phyloP scores from a whole-genome alignment of 495 filamentous ascomycete species.

The Trichodelitschia bisporula region DNA sequence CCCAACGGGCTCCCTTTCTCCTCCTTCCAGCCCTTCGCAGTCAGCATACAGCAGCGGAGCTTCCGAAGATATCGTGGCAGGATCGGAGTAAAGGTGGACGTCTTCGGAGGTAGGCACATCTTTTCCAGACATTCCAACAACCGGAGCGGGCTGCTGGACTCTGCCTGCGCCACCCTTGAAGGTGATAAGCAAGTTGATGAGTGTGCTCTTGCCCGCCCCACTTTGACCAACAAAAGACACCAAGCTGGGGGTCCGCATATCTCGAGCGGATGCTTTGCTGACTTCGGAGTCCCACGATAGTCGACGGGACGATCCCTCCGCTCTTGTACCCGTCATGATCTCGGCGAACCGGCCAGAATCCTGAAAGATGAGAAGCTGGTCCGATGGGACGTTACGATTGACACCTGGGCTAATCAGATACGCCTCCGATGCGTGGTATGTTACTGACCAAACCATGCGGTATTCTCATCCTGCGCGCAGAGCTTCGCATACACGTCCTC shows the following conservation, averaged over 20 bases:
- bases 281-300: too few species aligned
- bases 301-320: too few species aligned
- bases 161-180: slow-evolving; percentile 3
- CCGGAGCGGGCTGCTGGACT: slow-evolving; percentile 11
- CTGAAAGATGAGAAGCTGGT: too few species aligned
- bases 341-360: slow-evolving; percentile 18
- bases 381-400: too few species aligned
- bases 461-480: too few species aligned
- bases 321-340: slow-evolving; percentile 21
- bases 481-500: too few species aligned
- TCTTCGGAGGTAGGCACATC: slow-evolving; percentile 33
- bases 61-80: slow-evolving; percentile 19
- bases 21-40: slow-evolving; percentile 29
- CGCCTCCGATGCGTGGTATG: too few species aligned
- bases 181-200: slow-evolving; percentile 7
- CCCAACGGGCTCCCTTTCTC: slow-evolving; percentile 21
- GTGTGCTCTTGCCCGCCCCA: slow-evolving; percentile 12
- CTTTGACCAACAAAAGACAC: slow-evolving; percentile 27
- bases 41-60: slow-evolving; percentile 29
- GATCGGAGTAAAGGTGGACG: slow-evolving; percentile 40
- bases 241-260: slow-evolving; percentile 19
- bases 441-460: too few species aligned
- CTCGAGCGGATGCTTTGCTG: too few species aligned
- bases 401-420: too few species aligned
- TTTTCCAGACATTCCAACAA: slow-evolving; percentile 15